Evolutionary conservation across 331 rosid species (phyloP), one percentile per base, ranked within the genome.

Genomic region (Rhamnella rubrinervis): DNA sequence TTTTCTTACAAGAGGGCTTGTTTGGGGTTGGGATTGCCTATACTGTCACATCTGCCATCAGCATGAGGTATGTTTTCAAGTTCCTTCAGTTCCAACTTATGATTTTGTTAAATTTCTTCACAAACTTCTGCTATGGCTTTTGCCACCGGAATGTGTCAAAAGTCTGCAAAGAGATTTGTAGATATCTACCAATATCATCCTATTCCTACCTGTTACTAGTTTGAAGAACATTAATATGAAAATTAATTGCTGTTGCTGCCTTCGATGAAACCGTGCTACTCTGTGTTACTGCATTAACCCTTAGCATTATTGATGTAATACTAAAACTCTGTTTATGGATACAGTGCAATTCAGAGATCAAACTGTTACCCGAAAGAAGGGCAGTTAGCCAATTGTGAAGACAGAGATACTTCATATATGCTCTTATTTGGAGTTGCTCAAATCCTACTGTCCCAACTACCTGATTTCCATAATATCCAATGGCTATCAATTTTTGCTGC

Each of bases 401-500:
- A 40, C 73, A 75, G 15, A 38, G 71, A 81, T 60, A 12, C 50
- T 60, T 74, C 71, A 71, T 81, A 68, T 60, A 87, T 83, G 86
- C 78, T 85, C 55, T 52, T 83, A 58, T 87, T 85, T 60, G 90
- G 88, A 64, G 75, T 47, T 68, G 39, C 78, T 58, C 90, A 87
- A 77, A 59, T 85, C 71, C 53, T 83, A 71, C 83, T 87, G 49
- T 83, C 93, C 38, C 93, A 87, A 72, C 79, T 81, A 39, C 93
- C 90, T 44, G 64, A 87, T 73, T 87, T 87, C 59, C 93, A 85
- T 67, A 53, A 85, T 78, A 80, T 87, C 20, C 65, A 85, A 13
- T 85, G 90, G 93, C 70, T 87, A n/a, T 87, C 93, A 12, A 14
- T 85, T 69, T 23, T 87, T 6, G 93, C 90, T 49, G 93, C 93